Conservation (phyloP, 768 basidiomycete genomes). For the Leccinum broughii region DNA sequence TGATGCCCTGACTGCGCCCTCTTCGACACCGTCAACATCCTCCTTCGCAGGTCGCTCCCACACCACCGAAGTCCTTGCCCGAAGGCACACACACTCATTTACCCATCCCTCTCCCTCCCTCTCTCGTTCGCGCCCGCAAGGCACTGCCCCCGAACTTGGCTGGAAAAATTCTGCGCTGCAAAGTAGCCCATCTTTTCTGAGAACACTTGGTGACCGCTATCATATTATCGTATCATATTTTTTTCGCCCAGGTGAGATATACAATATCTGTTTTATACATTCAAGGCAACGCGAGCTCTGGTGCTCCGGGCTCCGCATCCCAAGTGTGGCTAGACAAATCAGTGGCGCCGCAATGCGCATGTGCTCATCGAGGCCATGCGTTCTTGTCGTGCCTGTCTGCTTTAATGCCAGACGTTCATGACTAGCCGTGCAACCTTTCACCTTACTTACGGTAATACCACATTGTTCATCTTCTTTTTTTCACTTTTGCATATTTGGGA, state of each 20-base stretch:
- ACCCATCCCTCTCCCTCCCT: not conserved
- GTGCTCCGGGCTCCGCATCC: not conserved
- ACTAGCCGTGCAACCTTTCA: not conserved
- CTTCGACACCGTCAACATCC: not conserved
- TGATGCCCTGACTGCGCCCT: too few species aligned
- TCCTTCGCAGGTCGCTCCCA: not conserved
- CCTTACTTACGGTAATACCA: conserved; percentile 7
- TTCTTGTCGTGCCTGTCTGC: too few species aligned
- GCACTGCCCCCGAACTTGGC: not conserved
- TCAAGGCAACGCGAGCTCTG: not conserved
- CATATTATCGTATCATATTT: not conserved
- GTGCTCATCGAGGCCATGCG: not conserved
- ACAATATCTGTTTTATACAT: not conserved
- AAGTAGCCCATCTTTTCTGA: conserved; percentile 2
- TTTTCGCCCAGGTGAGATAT: conserved; percentile 14
- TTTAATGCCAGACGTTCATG: not conserved
- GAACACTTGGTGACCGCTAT: too few species aligned
- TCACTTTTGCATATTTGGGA: conserved; percentile 1
- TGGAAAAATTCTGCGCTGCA: not conserved
- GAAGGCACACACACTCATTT: conserved; percentile 11
- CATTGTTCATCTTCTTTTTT: not conserved
- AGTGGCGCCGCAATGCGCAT: not conserved
- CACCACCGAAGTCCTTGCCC: not conserved
- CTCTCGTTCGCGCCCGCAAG: not conserved
- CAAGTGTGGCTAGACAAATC: too few species aligned